Evolutionary conservation across 495 filamentous ascomycete genomes (phyloP).

Genomic region (Daldinia vernicosa): DNA sequence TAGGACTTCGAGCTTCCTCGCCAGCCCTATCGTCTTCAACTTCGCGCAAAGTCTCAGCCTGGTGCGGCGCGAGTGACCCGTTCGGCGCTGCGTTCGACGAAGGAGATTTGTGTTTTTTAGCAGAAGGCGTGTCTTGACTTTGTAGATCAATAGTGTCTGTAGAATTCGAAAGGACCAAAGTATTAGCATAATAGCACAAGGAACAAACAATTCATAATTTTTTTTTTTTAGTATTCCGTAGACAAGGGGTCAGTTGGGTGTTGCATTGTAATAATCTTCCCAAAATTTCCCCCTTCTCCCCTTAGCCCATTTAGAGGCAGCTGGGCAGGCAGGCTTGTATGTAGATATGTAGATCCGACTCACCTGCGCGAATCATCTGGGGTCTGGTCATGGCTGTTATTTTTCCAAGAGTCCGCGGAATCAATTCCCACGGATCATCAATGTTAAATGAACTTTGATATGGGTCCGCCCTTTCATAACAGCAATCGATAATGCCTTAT

Average conservation of each 20-base stretch:
- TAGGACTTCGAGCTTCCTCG: slow-evolving; percentile 66
- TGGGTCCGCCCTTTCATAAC: slow-evolving; percentile 30
- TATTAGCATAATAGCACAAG: slow-evolving; percentile 40
- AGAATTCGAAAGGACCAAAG: slow-evolving; percentile 34
- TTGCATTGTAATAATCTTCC: slow-evolving; percentile 41
- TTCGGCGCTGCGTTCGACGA: slow-evolving; percentile 46
- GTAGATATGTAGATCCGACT: slow-evolving; percentile 43
- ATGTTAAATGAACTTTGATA: slow-evolving; percentile 27
- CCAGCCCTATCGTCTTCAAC: slow-evolving; percentile 77
- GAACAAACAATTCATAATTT: slow-evolving; percentile 25
- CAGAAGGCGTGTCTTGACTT: slow-evolving; percentile 79
- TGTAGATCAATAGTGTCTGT: slow-evolving; percentile 98
- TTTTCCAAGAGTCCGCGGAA: slow-evolving; percentile 33
- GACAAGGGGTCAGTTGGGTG: slow-evolving; percentile 38
- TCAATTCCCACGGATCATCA: slow-evolving; percentile 38
- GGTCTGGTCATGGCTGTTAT: slow-evolving; percentile 73
- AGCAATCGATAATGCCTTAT: slow-evolving; percentile 14
- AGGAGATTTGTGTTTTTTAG: slow-evolving; percentile 71
- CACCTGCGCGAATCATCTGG: slow-evolving; percentile 82
- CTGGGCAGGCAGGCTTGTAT: slow-evolving; percentile 11
- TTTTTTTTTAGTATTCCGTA: neutral
- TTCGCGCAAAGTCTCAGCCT: slow-evolving; percentile 81
- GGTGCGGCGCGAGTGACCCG: slow-evolving; percentile 79
- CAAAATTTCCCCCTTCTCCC: slow-evolving; percentile 11
- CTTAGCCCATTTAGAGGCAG: slow-evolving; percentile 28